Conservation (phyloP, 768 basidiomycete genomes). For the Termitomyces sp. region DNA sequence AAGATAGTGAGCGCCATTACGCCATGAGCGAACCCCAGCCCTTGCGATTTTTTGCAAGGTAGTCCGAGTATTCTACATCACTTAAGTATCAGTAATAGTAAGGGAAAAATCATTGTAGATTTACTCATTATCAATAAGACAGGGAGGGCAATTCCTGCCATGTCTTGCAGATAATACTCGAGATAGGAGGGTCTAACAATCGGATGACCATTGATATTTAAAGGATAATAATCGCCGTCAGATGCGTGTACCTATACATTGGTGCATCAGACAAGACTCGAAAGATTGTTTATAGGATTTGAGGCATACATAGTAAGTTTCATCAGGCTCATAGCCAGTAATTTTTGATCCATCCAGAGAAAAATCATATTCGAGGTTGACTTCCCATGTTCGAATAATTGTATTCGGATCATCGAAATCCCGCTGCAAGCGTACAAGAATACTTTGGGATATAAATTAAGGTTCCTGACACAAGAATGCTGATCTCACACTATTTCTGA, state of each 20-base stretch:
- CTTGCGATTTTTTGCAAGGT: not conserved
- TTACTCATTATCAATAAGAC: constrained; percentile 1
- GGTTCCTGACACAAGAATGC: no score
- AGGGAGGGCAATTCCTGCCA: not conserved
- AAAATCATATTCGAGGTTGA: not conserved
- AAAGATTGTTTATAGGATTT: not conserved
- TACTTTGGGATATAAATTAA: not conserved
- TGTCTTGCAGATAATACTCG: not conserved
- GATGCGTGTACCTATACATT: not conserved
- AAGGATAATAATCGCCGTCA: not conserved
- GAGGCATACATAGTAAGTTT: not conserved
- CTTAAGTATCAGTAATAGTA: no score
- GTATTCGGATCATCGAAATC: not conserved
- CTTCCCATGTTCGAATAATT: not conserved
- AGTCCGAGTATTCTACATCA: not conserved
- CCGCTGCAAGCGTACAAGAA: not conserved
- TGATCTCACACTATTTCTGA: no score
- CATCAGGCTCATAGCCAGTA: not conserved
- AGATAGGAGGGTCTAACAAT: not conserved
- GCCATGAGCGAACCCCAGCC: no score
- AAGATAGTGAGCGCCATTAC: no score
- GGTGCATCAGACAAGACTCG: not conserved
- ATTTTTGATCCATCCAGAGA: not conserved
- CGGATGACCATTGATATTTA: not conserved
- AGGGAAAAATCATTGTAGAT: not conserved